These are phyloP conservation scores for Luffa aegyptiaca DNA, from an alignment of 306 rosid species.

Conservation along the genomic window DNA sequence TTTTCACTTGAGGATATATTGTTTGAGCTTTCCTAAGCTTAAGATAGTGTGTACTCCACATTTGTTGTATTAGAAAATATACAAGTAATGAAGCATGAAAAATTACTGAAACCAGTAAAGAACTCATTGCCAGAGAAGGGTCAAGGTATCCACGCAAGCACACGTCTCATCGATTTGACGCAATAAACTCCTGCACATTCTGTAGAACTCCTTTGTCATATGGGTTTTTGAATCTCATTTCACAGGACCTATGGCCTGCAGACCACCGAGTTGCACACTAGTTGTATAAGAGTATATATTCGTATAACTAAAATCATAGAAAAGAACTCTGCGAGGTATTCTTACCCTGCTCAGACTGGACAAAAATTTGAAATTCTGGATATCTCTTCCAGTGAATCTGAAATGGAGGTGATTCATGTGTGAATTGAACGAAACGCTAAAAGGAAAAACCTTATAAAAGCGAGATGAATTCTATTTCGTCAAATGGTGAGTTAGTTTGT, in stretches of 20 bases:
- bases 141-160: neutral
- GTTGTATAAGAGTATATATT: neutral
- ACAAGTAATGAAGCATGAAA: neutral
- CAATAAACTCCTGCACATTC: conserved; percentile 29
- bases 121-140: neutral
- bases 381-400: conserved; percentile 40
- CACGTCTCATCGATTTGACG: neutral
- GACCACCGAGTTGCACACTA: neutral
- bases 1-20: too few relatives aligned
- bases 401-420: neutral
- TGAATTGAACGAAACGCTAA: neutral
- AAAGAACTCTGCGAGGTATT: neutral
- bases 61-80: neutral
- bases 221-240: conserved; percentile 29
- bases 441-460: neutral
- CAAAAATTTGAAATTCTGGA: conserved; percentile 32
- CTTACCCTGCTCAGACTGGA: conserved; percentile 26
- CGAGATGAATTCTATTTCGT: neutral
- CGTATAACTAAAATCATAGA: neutral
- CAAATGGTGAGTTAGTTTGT: neutral
- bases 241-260: conserved; percentile 12
- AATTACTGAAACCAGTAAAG: neutral
- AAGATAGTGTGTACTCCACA: too few relatives aligned
- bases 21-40: too few relatives aligned
- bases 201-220: conserved; percentile 29